A percentile compares a stretch with the other conserved stretches of the same genome.
Evolutionary conservation across 2,329 filamentous ascomycete species (phyloP).

Genomic region (Diaporthe nobilis): DNA sequence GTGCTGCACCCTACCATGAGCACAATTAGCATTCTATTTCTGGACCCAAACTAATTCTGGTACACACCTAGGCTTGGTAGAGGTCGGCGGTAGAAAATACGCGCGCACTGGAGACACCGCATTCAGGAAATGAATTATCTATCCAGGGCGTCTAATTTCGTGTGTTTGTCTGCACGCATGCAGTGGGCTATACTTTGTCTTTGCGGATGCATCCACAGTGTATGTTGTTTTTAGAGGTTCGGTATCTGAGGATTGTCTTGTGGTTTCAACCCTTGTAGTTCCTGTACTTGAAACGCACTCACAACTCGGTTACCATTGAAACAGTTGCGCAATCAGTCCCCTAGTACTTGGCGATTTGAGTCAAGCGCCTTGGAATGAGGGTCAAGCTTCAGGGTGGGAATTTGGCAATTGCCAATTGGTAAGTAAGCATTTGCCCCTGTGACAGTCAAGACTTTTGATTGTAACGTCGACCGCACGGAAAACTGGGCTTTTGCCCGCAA

Average conservation of each 20-base stretch:
- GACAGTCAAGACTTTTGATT: constrained; percentile 28
- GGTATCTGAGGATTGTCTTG: not conserved
- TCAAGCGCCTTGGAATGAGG: constrained; percentile 30
- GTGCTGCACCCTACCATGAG: not conserved
- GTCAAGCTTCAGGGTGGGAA: constrained; percentile 24
- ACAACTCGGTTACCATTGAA: constrained; percentile 28
- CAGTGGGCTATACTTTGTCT: constrained; percentile 9
- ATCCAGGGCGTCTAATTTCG: not conserved
- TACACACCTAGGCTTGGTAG: not conserved
- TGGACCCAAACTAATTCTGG: not conserved
- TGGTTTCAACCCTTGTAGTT: constrained; percentile 30
- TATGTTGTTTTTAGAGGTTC: constrained; percentile 19
- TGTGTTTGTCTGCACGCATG: not conserved
- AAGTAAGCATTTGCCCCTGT: constrained; percentile 26
- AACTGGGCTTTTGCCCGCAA: constrained; percentile 4
- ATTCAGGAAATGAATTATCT: not conserved
- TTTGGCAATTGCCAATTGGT: constrained; percentile 34
- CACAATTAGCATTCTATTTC: constrained; percentile 11
- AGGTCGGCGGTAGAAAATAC: not conserved
- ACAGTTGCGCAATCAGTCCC: constrained; percentile 23
- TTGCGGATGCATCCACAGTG: constrained; percentile 12
- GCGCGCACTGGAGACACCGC: not conserved
- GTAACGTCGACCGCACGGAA: constrained; percentile 16
- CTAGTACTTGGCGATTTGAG: constrained; percentile 29
- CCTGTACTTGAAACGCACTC: constrained; percentile 29